These are phyloP conservation scores for Fraxinus baroniana DNA, from an alignment of 305 asterid species.

Conservation along the genomic window DNA sequence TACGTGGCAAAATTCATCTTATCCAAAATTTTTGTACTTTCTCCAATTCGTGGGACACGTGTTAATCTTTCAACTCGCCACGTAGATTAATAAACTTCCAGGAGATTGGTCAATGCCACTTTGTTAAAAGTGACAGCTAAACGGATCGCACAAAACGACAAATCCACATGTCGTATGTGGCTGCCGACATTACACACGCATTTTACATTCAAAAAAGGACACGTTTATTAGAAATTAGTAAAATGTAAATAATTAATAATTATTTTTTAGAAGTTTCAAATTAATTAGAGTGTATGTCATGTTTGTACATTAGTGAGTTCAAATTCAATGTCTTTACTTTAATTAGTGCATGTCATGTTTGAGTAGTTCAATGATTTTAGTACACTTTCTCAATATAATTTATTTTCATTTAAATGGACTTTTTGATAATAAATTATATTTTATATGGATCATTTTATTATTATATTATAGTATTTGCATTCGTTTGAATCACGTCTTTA, in stretches of 20 bases:
- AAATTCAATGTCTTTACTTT: not conserved
- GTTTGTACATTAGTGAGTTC: not conserved
- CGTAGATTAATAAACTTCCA: not conserved
- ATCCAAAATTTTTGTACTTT: conserved; percentile 18
- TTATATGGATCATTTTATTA: not conserved
- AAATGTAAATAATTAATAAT: not conserved
- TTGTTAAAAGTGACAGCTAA: not conserved
- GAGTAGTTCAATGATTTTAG: not conserved
- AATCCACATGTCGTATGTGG: not conserved
- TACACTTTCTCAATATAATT: not conserved
- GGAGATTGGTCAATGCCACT: conserved; percentile 11
- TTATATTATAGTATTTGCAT: too few relatives aligned
- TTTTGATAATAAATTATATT: too few relatives aligned
- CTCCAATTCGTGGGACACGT: not conserved
- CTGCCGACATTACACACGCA: conserved; percentile 19
- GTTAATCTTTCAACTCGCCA: not conserved
- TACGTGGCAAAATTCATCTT: conserved; percentile 21
- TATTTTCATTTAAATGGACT: too few relatives aligned
- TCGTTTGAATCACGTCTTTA: not conserved
- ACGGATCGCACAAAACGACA: not conserved
- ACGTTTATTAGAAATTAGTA: not conserved
- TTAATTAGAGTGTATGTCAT: not conserved
- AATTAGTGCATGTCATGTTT: not conserved
- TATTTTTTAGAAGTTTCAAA: not conserved
- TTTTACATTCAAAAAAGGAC: not conserved